Conservation (phyloP, 2,329 filamentous ascomycete species). For the Chaetomiaceae sp. region DNA sequence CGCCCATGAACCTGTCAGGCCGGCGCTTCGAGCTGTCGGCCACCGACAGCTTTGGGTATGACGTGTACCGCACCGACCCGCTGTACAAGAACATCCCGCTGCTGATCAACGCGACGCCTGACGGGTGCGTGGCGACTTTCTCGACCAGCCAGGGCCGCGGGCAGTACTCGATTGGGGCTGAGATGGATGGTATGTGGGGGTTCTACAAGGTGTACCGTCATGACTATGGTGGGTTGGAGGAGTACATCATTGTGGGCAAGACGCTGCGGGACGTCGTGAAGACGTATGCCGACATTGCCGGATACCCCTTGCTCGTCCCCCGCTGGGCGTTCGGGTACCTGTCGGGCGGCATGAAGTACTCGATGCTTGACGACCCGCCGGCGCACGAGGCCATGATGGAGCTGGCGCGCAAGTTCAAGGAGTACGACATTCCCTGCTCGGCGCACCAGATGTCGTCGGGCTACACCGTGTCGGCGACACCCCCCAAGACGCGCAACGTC, state of each 20-base stretch:
- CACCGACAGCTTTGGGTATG: conserved; percentile 6
- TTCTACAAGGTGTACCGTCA: conserved; percentile 7
- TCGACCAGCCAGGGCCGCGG: conserved; percentile 6
- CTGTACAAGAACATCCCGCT: conserved; percentile 9
- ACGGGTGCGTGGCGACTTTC: conserved; percentile 6
- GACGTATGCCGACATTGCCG: conserved; percentile 1
- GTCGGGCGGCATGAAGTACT: conserved; percentile 9
- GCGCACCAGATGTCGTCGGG: conserved; percentile 9
- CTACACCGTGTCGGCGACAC: conserved; percentile 6
- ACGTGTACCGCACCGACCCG: conserved; percentile 3
- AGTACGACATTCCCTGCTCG: conserved; percentile 5
- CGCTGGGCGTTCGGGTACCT: conserved; percentile 7
- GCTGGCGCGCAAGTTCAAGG: conserved; percentile 3
- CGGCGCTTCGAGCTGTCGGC: conserved; percentile 10
- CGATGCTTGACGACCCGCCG: conserved; percentile 1
- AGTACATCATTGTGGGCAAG: conserved; percentile 9
- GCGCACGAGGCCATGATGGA: conserved; percentile 6
- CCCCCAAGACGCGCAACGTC: conserved; percentile 7
- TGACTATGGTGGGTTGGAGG: conserved; percentile 4
- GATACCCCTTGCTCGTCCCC: conserved; percentile 1
- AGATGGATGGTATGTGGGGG: conserved; percentile 5
- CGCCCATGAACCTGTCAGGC: conserved; percentile 4
- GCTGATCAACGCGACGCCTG: neutral
- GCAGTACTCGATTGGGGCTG: conserved; percentile 4
- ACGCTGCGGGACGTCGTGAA: conserved; percentile 1